Evolutionary conservation across 306 rosid species (phyloP).

Genomic region (Senna siamea): DNA sequence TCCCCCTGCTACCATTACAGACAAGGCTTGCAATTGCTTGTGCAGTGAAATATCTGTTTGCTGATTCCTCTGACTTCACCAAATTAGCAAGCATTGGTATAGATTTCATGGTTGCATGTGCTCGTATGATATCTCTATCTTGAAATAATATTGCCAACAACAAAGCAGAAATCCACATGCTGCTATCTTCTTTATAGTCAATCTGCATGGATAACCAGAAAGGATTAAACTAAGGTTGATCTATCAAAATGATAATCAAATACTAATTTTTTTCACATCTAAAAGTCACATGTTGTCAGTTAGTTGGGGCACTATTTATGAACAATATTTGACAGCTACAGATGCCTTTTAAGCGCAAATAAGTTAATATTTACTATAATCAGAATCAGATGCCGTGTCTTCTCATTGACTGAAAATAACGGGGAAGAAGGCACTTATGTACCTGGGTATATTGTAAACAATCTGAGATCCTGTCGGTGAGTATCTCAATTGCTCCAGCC

Average conservation of each 20-base stretch:
- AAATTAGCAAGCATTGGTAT: slow-evolving; percentile 80
- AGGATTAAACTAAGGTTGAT: slow-evolving; percentile 30
- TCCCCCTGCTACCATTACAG: slow-evolving; percentile 99
- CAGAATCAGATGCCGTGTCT: slow-evolving; percentile 32
- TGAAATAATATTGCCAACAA: slow-evolving; percentile 86
- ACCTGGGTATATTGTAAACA: slow-evolving; percentile 86
- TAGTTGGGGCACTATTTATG: not conserved
- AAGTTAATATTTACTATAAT: slow-evolving; percentile 8
- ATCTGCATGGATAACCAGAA: slow-evolving; percentile 58
- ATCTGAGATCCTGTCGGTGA: slow-evolving; percentile 80
- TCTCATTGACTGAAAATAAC: not conserved
- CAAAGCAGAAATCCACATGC: slow-evolving; percentile 89
- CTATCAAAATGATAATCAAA: slow-evolving; percentile 32
- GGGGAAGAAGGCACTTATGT: slow-evolving; percentile 37
- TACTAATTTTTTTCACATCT: not conserved
- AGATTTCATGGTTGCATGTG: slow-evolving; percentile 83
- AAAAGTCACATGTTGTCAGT: not conserved
- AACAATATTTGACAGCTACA: slow-evolving; percentile 26
- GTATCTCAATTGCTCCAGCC: slow-evolving; percentile 91
- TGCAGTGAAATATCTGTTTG: slow-evolving; percentile 93
- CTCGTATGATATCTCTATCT: slow-evolving; percentile 93
- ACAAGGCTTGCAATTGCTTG: slow-evolving; percentile 93
- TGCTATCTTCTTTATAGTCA: slow-evolving; percentile 87
- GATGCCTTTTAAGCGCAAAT: slow-evolving; percentile 19
- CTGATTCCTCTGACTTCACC: slow-evolving; percentile 83